Conservation (phyloP, 176 grass and related monocot species). For the Aegilops sharonensis region DNA sequence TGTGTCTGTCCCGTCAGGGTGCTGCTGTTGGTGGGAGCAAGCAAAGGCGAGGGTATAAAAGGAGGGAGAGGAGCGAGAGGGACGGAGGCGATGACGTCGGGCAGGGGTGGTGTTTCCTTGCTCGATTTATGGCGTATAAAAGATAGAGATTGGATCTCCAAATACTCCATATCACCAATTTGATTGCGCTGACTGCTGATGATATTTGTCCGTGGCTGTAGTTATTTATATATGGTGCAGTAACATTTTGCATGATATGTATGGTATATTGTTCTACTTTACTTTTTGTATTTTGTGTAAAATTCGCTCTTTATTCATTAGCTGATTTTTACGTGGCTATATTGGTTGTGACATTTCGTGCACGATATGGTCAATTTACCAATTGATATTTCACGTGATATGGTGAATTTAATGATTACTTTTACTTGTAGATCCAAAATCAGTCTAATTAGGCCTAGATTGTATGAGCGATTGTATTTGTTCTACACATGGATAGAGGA, state of each 20-base stretch:
- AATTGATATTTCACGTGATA: neutral
- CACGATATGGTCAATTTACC: neutral
- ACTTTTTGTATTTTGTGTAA: neutral
- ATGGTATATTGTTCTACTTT: neutral
- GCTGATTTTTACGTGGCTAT: neutral
- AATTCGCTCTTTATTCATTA: neutral
- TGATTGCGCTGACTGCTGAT: neutral
- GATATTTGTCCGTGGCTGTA: neutral
- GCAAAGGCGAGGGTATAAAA: neutral
- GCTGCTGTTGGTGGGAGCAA: too few relatives aligned
- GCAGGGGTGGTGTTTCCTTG: neutral
- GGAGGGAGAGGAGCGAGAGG: neutral
- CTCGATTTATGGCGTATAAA: neutral
- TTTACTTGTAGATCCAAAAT: neutral
- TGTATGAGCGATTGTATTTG: neutral
- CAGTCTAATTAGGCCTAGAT: neutral
- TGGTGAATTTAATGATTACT: neutral
- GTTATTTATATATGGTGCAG: neutral
- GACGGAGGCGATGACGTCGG: neutral
- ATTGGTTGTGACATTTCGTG: neutral
- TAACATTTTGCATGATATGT: neutral
- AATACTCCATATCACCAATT: neutral
- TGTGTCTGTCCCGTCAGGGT: neutral
- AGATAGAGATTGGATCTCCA: neutral
- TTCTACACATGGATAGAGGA: neutral